A percentile compares a stretch with the other conserved stretches of the same genome.
phyloP scores from a whole-genome alignment of 768 basidiomycete genomes.

The Boletales sp. region DNA sequence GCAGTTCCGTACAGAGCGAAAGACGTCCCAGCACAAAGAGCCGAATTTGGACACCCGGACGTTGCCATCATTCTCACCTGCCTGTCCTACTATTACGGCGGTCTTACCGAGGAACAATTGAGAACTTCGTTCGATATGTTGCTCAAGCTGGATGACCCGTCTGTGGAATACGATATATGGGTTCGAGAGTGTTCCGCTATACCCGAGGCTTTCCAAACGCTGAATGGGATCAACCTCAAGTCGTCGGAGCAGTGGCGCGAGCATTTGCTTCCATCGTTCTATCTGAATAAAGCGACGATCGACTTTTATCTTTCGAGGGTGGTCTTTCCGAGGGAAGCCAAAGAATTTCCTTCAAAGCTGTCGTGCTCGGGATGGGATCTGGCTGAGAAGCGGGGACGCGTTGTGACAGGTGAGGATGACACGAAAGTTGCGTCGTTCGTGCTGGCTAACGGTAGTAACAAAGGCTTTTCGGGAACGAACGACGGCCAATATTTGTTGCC shows the following conservation, averaged over 20 bases:
- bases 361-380: conserved; percentile 27
- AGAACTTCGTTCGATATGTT: conserved; percentile 13
- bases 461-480: conserved; percentile 26
- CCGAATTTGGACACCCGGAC: conserved; percentile 29
- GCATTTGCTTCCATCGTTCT: conserved; percentile 9
- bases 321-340: conserved; percentile 26
- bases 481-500: conserved; percentile 27
- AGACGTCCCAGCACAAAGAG: conserved; percentile 20
- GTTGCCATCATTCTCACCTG: conserved; percentile 13
- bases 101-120: conserved; percentile 15
- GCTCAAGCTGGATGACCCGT: conserved; percentile 17
- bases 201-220: conserved; percentile 8
- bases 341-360: conserved; percentile 9
- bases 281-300: conserved; percentile 15
- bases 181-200: conserved; percentile 8
- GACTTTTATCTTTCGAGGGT: conserved; percentile 23
- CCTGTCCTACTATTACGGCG: conserved; percentile 22
- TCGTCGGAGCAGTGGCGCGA: conserved; percentile 14
- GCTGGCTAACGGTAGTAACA: background rate
- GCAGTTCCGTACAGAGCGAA: conserved; percentile 29
- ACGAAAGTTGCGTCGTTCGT: too few relatives aligned
- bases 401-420: conserved; percentile 15
- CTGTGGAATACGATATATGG: conserved; percentile 19
- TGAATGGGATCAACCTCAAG: conserved; percentile 20
- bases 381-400: conserved; percentile 12